These are phyloP conservation scores for Colletotrichum theobromicola DNA, from an alignment of 2,329 filamentous ascomycete species.

Conservation along the genomic window DNA sequence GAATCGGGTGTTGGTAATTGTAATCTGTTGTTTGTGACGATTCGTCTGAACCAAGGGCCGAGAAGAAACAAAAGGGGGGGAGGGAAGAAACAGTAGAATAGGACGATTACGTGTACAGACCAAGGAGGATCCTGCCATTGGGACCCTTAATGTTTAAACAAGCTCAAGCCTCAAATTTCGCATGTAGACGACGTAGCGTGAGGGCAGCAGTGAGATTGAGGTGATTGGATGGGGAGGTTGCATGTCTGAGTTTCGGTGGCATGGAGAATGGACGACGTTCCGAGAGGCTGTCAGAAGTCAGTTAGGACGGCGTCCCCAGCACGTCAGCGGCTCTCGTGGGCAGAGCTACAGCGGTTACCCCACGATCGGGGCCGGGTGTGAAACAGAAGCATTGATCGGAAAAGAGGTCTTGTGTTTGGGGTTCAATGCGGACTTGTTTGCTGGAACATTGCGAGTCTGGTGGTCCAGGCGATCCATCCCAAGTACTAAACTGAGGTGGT, in stretches of 20 bases:
- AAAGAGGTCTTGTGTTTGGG: constrained; percentile 14
- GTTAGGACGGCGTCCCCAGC: neutral
- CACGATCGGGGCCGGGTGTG: neutral
- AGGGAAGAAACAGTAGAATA: neutral
- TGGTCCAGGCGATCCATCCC: neutral
- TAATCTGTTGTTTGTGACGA: neutral
- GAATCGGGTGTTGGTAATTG: neutral
- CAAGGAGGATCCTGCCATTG: constrained; percentile 1
- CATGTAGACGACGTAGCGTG: neutral
- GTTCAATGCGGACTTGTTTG: constrained; percentile 5
- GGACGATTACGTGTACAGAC: neutral
- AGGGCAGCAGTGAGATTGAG: neutral
- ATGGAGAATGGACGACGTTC: neutral
- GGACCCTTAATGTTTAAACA: constrained; percentile 3
- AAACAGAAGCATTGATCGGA: constrained; percentile 21
- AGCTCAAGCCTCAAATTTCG: neutral
- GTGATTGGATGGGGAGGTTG: neutral
- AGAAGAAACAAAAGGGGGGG: neutral
- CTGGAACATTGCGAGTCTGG: constrained; percentile 4
- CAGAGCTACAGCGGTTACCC: neutral
- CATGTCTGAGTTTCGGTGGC: neutral
- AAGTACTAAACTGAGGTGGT: neutral
- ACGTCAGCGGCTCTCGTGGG: neutral
- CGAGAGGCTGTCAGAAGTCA: neutral
- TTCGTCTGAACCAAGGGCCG: neutral